These are phyloP conservation scores for Pleurotus sapidus DNA, from an alignment of 768 basidiomycete species.

Conservation along the genomic window DNA sequence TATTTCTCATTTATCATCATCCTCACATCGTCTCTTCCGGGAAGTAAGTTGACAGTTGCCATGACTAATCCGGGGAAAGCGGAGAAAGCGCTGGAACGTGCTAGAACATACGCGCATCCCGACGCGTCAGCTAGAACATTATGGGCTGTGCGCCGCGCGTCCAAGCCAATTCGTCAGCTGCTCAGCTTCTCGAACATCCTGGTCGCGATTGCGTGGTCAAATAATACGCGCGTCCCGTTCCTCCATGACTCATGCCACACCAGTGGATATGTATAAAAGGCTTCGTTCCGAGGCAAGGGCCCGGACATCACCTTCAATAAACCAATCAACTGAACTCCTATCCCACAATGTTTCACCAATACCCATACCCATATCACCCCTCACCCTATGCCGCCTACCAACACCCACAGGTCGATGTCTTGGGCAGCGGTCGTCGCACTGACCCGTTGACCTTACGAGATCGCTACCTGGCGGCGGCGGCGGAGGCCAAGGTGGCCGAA, in stretches of 20 bases:
- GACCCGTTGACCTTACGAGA: slow-evolving; percentile 22
- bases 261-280: not conserved
- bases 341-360: not conserved
- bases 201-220: not conserved
- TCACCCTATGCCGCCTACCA: not conserved
- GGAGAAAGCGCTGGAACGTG: not conserved
- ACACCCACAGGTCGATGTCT: too few species aligned
- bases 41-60: too few species aligned
- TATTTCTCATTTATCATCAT: too few species aligned
- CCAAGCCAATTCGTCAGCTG: not conserved
- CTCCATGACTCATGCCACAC: not conserved
- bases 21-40: too few species aligned
- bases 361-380: not conserved
- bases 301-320: not conserved
- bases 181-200: not conserved
- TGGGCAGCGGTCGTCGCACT: not conserved
- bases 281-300: not conserved
- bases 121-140: not conserved
- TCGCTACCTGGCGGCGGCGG: slow-evolving; percentile 33
- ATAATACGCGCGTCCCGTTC: not conserved
- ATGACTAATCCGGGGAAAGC: not conserved
- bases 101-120: not conserved
- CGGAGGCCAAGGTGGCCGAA: slow-evolving; percentile 33
- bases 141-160: not conserved
- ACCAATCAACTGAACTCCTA: not conserved